Conservation (phyloP, 2,329 filamentous ascomycete species). For the Beauveria scarabaeidicola region DNA sequence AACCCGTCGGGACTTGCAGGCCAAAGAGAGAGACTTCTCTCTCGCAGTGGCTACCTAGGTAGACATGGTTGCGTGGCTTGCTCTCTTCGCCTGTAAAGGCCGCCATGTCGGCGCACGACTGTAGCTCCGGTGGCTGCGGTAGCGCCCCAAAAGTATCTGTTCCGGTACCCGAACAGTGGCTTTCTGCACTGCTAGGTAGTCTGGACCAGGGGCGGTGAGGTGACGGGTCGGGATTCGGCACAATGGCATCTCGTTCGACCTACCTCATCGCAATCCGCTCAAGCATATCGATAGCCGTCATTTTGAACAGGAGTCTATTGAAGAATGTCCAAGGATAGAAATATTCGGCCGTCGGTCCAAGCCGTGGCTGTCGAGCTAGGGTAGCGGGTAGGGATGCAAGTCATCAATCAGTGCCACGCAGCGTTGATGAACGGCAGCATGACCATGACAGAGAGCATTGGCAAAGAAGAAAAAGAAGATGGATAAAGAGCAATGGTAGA, state of each 20-base stretch:
- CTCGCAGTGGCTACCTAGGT: too few species aligned
- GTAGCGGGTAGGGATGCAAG: neutral
- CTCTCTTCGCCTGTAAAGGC: neutral
- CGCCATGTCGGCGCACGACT: too few species aligned
- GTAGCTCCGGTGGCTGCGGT: neutral
- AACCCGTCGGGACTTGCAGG: neutral
- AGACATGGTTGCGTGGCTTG: neutral
- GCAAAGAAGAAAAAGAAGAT: neutral
- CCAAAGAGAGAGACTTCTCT: neutral
- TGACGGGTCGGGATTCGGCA: neutral
- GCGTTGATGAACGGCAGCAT: neutral
- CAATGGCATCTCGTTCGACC: neutral
- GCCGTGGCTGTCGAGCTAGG: neutral
- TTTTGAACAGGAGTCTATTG: neutral
- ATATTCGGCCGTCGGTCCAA: neutral
- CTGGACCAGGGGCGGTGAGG: too few species aligned
- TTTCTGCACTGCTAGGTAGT: too few species aligned
- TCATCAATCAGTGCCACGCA: neutral
- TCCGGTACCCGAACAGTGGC: conserved; percentile 6
- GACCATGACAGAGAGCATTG: neutral
- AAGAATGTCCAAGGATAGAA: neutral
- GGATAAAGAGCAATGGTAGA: neutral
- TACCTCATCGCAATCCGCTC: conserved; percentile 2
- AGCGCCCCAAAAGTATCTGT: neutral
- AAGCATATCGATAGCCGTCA: neutral